Percentiles rank a stretch among this genome's conserved stretches.
These are phyloP conservation scores for Sarocladiaceae sp. DNA, from an alignment of 2,329 filamentous ascomycete genomes.

Conservation along the genomic window DNA sequence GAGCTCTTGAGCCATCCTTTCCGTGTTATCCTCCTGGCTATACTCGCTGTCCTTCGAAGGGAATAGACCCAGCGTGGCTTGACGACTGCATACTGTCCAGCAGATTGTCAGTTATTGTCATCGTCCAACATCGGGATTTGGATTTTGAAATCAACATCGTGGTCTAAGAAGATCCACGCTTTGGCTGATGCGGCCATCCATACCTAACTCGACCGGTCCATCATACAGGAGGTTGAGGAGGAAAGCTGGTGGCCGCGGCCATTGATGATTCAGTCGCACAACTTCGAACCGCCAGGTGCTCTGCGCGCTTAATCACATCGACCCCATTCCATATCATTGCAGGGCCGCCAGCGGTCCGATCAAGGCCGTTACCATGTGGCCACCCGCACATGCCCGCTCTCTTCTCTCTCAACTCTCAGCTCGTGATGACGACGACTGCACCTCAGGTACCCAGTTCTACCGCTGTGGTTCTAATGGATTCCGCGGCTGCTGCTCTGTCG, in stretches of 20 bases:
- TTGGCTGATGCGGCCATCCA: too few species aligned
- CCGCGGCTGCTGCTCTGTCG: conserved; percentile 4
- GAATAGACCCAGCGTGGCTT: too few species aligned
- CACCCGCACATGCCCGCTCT: neutral
- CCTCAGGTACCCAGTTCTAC: neutral
- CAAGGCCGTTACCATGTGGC: neutral
- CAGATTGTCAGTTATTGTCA: too few species aligned
- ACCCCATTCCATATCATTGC: neutral
- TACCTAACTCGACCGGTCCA: too few species aligned
- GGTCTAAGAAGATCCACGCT: too few species aligned
- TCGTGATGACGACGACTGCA: neutral
- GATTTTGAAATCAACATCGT: too few species aligned
- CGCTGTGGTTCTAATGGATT: conserved; percentile 6
- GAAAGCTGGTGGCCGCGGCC: neutral
- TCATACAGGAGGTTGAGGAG: neutral
- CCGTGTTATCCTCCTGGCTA: neutral
- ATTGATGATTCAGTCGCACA: neutral
- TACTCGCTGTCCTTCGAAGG: too few species aligned
- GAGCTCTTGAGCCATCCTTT: too few species aligned
- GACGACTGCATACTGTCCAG: too few species aligned
- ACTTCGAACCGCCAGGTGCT: neutral
- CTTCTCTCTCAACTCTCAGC: neutral
- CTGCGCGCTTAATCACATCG: neutral
- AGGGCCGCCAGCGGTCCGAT: neutral
- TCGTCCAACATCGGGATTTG: too few species aligned